These are phyloP conservation scores for Phialophora macrospora DNA, from an alignment of 2,329 filamentous ascomycete species.

Conservation along the genomic window DNA sequence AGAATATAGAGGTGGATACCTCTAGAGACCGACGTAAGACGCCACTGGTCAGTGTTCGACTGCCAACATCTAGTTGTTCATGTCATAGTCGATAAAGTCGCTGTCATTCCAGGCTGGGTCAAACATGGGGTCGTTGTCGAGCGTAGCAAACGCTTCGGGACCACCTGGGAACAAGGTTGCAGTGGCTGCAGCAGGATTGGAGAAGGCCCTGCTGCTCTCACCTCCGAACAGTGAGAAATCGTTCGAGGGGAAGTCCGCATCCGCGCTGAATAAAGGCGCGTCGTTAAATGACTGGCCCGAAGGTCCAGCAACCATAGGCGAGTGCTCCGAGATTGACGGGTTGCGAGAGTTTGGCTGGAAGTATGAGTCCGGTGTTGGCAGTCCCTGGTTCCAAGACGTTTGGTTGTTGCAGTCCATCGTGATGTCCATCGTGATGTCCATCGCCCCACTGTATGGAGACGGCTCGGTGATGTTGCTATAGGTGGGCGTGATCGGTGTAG, in stretches of 20 bases:
- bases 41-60: background rate
- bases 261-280: constrained; percentile 25
- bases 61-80: constrained; percentile 25
- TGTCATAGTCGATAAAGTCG: constrained; percentile 35
- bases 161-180: constrained; percentile 38
- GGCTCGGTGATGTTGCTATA: constrained; percentile 40
- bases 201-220: constrained; percentile 35
- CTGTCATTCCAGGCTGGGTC: constrained; percentile 28
- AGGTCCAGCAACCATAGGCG: constrained; percentile 36
- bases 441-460: constrained; percentile 31
- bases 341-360: constrained; percentile 38
- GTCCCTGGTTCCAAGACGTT: constrained; percentile 26
- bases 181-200: constrained; percentile 35
- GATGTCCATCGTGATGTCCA: constrained; percentile 34
- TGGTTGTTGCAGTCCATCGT: constrained; percentile 31
- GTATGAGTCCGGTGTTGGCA: constrained; percentile 38
- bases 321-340: constrained; percentile 36
- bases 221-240: constrained; percentile 38
- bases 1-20: constrained; percentile 8
- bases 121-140: constrained; percentile 36
- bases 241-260: constrained; percentile 29
- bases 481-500: constrained; percentile 37
- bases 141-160: constrained; percentile 30
- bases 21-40: background rate
- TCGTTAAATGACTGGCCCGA: constrained; percentile 31